Percentiles rank a stretch among this genome's conserved stretches.
phyloP scores from a whole-genome alignment of 495 filamentous ascomycete species.

The Tuber borchii region DNA sequence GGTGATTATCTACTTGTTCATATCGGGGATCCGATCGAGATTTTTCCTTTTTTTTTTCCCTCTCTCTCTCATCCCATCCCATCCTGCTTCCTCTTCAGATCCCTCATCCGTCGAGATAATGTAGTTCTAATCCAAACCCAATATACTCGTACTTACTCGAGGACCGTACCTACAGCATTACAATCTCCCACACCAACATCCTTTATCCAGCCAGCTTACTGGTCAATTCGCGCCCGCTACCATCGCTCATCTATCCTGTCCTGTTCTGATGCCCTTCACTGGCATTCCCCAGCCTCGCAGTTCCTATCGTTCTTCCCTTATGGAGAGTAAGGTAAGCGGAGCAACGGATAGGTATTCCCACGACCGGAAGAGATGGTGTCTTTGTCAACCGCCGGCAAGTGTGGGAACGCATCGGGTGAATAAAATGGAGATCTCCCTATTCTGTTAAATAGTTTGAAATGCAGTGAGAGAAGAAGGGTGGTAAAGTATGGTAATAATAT shows the following conservation, averaged over 20 bases:
- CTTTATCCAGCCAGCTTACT: conserved; percentile 1
- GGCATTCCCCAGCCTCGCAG: not conserved
- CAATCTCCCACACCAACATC: conserved; percentile 1
- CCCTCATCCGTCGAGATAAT: not conserved
- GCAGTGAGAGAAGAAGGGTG: not conserved
- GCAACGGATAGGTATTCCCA: not conserved
- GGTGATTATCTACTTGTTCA: not conserved
- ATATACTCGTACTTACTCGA: not conserved
- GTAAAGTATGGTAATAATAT: not conserved
- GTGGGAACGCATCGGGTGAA: not conserved
- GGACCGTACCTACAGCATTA: not conserved
- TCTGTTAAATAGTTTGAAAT: not conserved
- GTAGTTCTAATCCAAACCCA: conserved; percentile 5
- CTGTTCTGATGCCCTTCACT: not conserved
- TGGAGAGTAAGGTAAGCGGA: not conserved
- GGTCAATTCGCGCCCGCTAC: not conserved
- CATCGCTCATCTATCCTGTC: conserved; percentile 1
- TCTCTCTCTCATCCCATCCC: not conserved
- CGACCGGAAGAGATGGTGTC: conserved; percentile 1
- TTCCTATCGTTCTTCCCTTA: not conserved
- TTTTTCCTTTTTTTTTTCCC: not conserved
- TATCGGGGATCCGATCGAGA: conserved; percentile 6
- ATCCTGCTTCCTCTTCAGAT: not conserved
- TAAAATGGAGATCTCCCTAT: not conserved
- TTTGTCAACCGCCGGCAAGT: not conserved